A percentile compares a stretch with the other conserved stretches of the same genome.
phyloP scores from a whole-genome alignment of 345 rosid genomes.

The Raphanus sativus region DNA sequence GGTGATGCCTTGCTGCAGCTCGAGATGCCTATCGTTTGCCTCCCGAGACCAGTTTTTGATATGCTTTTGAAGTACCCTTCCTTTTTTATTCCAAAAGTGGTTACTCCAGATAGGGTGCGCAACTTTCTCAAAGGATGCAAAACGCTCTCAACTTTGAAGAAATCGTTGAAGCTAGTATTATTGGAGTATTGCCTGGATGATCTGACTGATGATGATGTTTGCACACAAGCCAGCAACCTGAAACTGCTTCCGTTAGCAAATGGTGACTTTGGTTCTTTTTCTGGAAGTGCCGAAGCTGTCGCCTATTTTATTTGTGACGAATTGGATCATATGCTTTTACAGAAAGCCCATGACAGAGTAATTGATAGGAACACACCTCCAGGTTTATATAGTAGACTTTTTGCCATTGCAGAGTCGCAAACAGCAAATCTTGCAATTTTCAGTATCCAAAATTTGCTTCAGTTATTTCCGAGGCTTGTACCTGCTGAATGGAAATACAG shows the following conservation, averaged over 20 bases:
- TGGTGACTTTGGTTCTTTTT: slow-evolving; percentile 71
- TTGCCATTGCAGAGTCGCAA: slow-evolving; percentile 62
- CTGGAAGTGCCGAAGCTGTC: slow-evolving; percentile 52
- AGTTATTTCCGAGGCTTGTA: slow-evolving; percentile 69
- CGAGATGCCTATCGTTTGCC: slow-evolving; percentile 80
- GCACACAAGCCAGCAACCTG: slow-evolving; percentile 53
- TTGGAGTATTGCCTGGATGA: slow-evolving; percentile 95
- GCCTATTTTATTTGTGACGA: slow-evolving; percentile 74
- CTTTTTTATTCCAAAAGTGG: slow-evolving; percentile 69
- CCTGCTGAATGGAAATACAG: slow-evolving; percentile 82
- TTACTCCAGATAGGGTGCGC: slow-evolving; percentile 81
- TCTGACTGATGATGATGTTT: slow-evolving; percentile 75
- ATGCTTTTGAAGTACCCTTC: slow-evolving; percentile 68
- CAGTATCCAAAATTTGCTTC: slow-evolving; percentile 53
- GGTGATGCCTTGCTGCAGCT: slow-evolving; percentile 70
- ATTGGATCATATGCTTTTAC: slow-evolving; percentile 67
- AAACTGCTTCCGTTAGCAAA: slow-evolving; percentile 83
- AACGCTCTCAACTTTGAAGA: slow-evolving; percentile 51
- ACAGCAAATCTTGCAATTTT: slow-evolving; percentile 64
- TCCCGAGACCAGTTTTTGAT: slow-evolving; percentile 65
- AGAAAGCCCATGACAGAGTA: slow-evolving; percentile 61
- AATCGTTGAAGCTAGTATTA: slow-evolving; percentile 62
- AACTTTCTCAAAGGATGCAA: slow-evolving; percentile 61
- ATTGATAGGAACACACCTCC: slow-evolving; percentile 68
- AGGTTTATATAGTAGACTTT: slow-evolving; percentile 58